phyloP scores from a whole-genome alignment of 1,284 basidiomycete genomes.

The Wallemia ichthyophaga region DNA sequence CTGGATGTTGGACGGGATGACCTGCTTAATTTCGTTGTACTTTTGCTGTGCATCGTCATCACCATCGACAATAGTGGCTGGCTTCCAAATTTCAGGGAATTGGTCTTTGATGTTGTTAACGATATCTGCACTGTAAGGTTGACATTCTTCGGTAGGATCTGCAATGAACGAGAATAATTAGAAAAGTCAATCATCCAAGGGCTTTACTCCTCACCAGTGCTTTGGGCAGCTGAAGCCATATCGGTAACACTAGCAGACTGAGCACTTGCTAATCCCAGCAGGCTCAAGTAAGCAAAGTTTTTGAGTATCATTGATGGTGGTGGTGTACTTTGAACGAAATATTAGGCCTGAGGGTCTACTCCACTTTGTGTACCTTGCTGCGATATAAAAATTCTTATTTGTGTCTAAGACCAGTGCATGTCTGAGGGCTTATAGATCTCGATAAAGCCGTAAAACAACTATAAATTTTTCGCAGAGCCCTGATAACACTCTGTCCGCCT shows the following conservation, averaged over 20 bases:
- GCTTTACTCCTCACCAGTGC: too few relatives aligned
- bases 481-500: too few relatives aligned
- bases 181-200: too few relatives aligned
- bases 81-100: conserved; percentile 16
- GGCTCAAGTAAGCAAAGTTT: background rate
- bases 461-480: too few relatives aligned
- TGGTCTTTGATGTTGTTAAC: conserved; percentile 8
- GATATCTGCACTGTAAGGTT: conserved; percentile 13
- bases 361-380: background rate
- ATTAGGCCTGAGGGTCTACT: background rate
- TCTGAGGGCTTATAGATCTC: too few relatives aligned
- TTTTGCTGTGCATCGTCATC: conserved; percentile 16
- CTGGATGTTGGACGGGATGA: conserved; percentile 13
- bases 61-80: conserved; percentile 14
- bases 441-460: too few relatives aligned
- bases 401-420: too few relatives aligned
- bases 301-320: background rate
- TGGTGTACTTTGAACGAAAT: background rate
- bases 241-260: background rate
- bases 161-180: background rate
- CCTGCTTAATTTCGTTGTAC: conserved; percentile 13
- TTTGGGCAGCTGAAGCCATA: background rate
- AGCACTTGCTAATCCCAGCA: background rate
- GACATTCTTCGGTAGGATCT: conserved; percentile 7
- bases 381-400: too few relatives aligned